These are phyloP conservation scores for Terfezia boudieri DNA, from an alignment of 495 filamentous ascomycete species.

Conservation along the genomic window DNA sequence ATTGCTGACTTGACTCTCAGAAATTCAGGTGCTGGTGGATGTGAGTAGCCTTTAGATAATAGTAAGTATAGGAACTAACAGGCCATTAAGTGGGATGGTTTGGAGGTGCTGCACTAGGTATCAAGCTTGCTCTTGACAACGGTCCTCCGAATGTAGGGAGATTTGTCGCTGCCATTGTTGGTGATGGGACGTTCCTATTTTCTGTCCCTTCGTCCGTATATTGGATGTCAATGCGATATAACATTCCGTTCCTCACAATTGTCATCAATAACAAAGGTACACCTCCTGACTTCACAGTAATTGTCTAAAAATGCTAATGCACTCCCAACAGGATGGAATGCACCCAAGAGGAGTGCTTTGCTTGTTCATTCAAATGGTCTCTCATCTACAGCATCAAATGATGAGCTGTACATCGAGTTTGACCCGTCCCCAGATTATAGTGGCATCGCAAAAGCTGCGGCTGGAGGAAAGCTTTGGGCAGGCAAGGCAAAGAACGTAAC, in stretches of 20 bases:
- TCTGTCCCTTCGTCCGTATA: slow-evolving; percentile 75
- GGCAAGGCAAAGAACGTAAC: slow-evolving; percentile 36
- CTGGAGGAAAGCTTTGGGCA: slow-evolving; percentile 49
- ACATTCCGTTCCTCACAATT: slow-evolving; percentile 72
- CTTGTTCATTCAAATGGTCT: slow-evolving; percentile 69
- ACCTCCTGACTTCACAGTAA: slow-evolving; percentile 2
- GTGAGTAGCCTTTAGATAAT: slow-evolving; percentile 4
- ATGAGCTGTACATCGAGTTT: slow-evolving; percentile 79
- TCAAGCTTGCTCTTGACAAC: slow-evolving; percentile 59
- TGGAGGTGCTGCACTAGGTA: slow-evolving; percentile 69
- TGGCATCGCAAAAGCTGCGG: slow-evolving; percentile 76
- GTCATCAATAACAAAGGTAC: slow-evolving; percentile 78
- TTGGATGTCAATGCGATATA: slow-evolving; percentile 74
- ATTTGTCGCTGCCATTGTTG: slow-evolving; percentile 83
- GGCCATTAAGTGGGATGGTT: slow-evolving; percentile 48
- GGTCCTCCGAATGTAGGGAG: slow-evolving; percentile 36
- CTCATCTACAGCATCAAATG: slow-evolving; percentile 52
- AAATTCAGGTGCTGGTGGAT: slow-evolving; percentile 82
- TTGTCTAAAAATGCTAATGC: slow-evolving; percentile 3
- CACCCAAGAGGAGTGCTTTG: slow-evolving; percentile 49
- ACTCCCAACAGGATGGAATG: slow-evolving; percentile 48
- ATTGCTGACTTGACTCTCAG: not conserved
- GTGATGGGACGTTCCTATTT: slow-evolving; percentile 83
- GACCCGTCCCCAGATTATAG: slow-evolving; percentile 67
- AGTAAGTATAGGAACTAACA: too few species aligned